phyloP scores from a whole-genome alignment of 495 filamentous ascomycete species.

The Trichoderma erinaceum region DNA sequence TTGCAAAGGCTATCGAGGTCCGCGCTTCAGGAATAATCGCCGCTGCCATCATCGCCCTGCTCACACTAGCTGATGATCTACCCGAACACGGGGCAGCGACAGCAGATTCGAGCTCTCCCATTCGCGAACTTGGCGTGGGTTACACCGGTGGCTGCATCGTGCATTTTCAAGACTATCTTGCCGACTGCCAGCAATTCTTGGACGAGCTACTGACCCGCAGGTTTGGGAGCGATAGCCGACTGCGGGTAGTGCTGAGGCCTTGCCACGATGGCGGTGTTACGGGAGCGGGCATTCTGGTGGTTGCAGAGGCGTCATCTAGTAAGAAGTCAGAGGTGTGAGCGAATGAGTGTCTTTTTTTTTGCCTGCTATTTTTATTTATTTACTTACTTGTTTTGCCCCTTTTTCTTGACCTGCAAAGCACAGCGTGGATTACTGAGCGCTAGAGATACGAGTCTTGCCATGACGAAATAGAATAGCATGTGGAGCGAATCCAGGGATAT shows the following conservation, averaged over 20 bases:
- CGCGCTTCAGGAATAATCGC: conserved; percentile 68
- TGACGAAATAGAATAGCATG: neutral
- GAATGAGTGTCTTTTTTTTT: neutral
- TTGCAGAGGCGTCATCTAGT: conserved; percentile 28
- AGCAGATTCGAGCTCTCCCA: neutral
- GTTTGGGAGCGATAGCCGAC: conserved; percentile 43
- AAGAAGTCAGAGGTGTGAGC: neutral
- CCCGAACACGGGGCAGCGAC: conserved; percentile 20
- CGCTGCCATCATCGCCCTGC: conserved; percentile 61
- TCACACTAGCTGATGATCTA: conserved; percentile 62
- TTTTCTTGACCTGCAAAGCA: neutral
- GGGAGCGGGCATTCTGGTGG: conserved; percentile 70
- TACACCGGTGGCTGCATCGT: conserved; percentile 76
- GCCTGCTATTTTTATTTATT: neutral
- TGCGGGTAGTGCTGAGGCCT: conserved; percentile 58
- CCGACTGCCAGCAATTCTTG: conserved; percentile 60
- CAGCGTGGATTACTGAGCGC: neutral
- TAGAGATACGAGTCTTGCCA: neutral
- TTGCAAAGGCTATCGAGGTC: conserved; percentile 58
- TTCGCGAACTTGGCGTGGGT: conserved; percentile 59
- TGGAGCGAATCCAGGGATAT: neutral
- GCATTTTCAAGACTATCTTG: conserved; percentile 66
- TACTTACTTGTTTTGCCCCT: neutral
- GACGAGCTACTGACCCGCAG: conserved; percentile 53
- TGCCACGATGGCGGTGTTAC: conserved; percentile 72